Conservation (phyloP, 306 rosid genomes). For the Fagus crenata region DNA sequence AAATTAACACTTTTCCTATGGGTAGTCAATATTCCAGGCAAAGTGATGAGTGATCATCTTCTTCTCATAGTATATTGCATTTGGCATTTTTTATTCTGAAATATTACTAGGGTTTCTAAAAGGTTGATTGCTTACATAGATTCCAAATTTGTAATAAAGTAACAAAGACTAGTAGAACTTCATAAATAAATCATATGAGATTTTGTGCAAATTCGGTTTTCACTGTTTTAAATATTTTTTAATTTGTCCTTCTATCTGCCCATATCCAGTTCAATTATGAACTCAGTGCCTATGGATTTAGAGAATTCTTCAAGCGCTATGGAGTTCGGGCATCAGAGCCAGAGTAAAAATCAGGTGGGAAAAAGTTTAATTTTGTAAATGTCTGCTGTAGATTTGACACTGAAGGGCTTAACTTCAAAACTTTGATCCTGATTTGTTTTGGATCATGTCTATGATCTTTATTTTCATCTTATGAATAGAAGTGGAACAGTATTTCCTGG, state of each 20-base stretch:
- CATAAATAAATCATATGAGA: not conserved
- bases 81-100: not conserved
- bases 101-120: not conserved
- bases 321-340: constrained; percentile 49
- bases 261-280: constrained; percentile 70
- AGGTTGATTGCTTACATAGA: not conserved
- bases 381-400: not conserved
- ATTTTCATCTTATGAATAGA: not conserved
- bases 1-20: not conserved
- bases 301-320: constrained; percentile 87
- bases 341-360: constrained; percentile 31
- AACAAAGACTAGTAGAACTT: not conserved
- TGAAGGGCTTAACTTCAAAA: not conserved
- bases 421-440: not conserved
- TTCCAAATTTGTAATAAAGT: not conserved
- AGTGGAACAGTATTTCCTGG: not conserved
- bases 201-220: not conserved
- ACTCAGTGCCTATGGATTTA: constrained; percentile 77
- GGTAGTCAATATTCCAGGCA: not conserved
- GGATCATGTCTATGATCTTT: not conserved
- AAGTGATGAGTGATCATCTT: not conserved
- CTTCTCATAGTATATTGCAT: not conserved
- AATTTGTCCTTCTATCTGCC: constrained; percentile 25
- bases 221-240: not conserved
- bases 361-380: constrained; percentile 13